A percentile compares a stretch with the other conserved stretches of the same genome.
Evolutionary conservation across 2,329 filamentous ascomycete genomes (phyloP).

Genomic region (Cadophora sp.): DNA sequence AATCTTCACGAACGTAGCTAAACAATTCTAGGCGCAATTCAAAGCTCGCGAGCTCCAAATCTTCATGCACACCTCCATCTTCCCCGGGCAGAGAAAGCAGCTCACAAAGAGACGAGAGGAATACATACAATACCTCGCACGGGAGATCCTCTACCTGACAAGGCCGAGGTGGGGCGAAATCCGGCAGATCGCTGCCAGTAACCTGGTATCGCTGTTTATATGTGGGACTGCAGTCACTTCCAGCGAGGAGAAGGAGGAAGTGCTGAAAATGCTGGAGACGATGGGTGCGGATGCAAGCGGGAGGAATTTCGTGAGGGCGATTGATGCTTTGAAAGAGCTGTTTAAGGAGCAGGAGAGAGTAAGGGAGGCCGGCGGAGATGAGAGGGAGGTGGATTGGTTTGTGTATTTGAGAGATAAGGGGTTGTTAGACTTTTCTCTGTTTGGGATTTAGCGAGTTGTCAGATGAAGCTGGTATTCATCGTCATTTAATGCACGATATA

Average conservation of each 20-base stretch:
- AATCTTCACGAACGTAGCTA: not conserved
- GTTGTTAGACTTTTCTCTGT: conserved; percentile 14
- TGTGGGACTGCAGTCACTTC: conserved; percentile 12
- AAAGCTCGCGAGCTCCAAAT: conserved; percentile 6
- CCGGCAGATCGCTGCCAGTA: conserved; percentile 15
- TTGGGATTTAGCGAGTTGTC: conserved; percentile 12
- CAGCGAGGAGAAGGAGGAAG: conserved; percentile 5
- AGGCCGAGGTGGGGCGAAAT: conserved; percentile 8
- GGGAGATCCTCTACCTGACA: conserved; percentile 10
- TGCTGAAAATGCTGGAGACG: not conserved
- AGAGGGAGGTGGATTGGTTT: conserved; percentile 15
- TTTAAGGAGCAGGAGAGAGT: conserved; percentile 13
- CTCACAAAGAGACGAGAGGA: conserved; percentile 8
- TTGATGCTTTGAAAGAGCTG: conserved; percentile 11
- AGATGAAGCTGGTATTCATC: not conserved
- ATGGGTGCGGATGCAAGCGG: conserved; percentile 16
- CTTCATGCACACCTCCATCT: conserved; percentile 10
- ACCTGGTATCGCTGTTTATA: conserved; percentile 8
- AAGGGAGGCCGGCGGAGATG: not conserved
- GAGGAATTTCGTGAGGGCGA: conserved; percentile 12
- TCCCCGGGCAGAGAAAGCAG: conserved; percentile 7
- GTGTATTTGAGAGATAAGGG: conserved; percentile 16
- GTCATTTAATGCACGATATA: too few species aligned
- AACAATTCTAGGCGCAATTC: conserved; percentile 1
- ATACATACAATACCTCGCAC: conserved; percentile 11